Evolutionary conservation across 805 yeast species (phyloP), one percentile per base, ranked within the genome.

Genomic region (Jamesozyma spencerorum): DNA sequence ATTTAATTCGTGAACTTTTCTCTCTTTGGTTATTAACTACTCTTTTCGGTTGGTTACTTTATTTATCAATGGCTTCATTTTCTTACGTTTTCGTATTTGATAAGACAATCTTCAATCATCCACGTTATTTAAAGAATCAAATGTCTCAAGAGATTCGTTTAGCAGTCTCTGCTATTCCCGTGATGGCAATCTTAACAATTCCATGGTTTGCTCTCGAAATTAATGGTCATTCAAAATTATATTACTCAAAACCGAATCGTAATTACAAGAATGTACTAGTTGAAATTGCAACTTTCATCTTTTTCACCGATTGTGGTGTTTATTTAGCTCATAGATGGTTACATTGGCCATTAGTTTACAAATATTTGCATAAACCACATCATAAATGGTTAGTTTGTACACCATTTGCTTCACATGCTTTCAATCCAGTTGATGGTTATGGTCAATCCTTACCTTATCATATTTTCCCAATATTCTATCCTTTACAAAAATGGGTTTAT

Each of bases 331-430:
- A 92, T 68, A 79, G 97, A 60, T 75, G 85, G 75, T 72, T 92
- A 56, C 98, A 92, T 63, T 86, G 92, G 85, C 97, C 96, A 18
- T 51, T 71, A 14, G 81, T 92, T 31, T 92, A 92, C 75, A 88
- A 82, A 69, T 62, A 55, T 19, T 68, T 92, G 47, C 98, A 92
- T 70, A 92, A 92, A 68, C 97, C 97, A 11, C 98, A 92, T 65
- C 98, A 92, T 74, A 92, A 92, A 68, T 92, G 98, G 98, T 78
- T 92, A 51, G 96, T 92, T 31, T 90, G 97, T 46, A 90, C 98
- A 8, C 98, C 98, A 34, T 92, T 82, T 66, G 98, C 98, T 0
- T 85, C 95, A 7, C 97, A 88, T 58, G 97, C 97, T 19, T 92
- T 92, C 86, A 95, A 92, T 64, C 97, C 98, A 12, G 83, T 92